Conservation (phyloP, 306 rosid species). For the Acacia confusa region DNA sequence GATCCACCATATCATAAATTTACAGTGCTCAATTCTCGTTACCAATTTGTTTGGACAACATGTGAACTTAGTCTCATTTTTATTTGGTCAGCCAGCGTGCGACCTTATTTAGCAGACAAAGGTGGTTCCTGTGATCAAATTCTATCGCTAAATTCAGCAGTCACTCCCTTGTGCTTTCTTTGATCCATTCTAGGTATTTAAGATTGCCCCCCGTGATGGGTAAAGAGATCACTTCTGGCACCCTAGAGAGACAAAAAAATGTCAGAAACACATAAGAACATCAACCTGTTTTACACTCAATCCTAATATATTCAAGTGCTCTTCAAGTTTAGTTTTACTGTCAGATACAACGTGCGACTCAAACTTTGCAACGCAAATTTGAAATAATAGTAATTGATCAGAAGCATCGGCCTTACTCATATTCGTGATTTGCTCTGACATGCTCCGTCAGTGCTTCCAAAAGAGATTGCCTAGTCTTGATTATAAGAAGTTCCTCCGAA, state of each 20-base stretch:
- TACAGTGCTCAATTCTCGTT: neutral
- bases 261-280: neutral
- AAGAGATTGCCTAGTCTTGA: constrained; percentile 77
- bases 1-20: neutral
- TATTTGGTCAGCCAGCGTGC: neutral
- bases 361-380: neutral
- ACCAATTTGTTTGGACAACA: neutral
- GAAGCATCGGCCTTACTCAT: constrained; percentile 52
- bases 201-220: constrained; percentile 67
- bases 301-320: neutral
- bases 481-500: constrained; percentile 67
- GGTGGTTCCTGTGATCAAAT: neutral
- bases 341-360: neutral
- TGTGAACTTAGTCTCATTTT: neutral
- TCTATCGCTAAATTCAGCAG: neutral
- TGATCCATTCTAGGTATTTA: constrained; percentile 64
- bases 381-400: neutral
- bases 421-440: constrained; percentile 67
- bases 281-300: neutral
- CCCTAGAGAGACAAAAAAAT: constrained; percentile 32
- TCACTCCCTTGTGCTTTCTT: constrained; percentile 64
- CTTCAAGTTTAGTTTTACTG: neutral
- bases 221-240: constrained; percentile 72
- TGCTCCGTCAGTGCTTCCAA: constrained; percentile 64
- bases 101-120: constrained; percentile 3